Percentiles rank a stretch among this genome's conserved stretches.
These are phyloP conservation scores for Pseudonitzschia multistriata DNA, from an alignment of 108 stramenopile genomes.

Conservation along the genomic window DNA sequence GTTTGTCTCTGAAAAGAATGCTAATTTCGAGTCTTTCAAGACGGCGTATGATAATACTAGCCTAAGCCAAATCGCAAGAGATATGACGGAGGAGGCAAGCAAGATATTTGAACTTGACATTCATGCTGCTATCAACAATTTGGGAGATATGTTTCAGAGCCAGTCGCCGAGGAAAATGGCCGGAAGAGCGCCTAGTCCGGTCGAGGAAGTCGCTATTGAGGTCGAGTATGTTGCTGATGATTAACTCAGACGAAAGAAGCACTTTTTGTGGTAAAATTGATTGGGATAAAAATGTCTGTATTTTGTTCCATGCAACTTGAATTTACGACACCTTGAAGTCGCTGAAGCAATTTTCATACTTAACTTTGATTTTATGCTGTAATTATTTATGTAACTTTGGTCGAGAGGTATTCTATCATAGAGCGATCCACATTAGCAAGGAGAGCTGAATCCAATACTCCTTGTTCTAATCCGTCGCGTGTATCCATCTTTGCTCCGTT, in stretches of 20 bases:
- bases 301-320: not conserved
- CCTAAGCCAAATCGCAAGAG: slow-evolving; percentile 30
- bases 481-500: slow-evolving; percentile 74
- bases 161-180: not conserved
- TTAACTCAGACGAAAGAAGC: not conserved
- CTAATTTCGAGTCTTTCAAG: slow-evolving; percentile 25
- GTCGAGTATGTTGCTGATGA: slow-evolving; percentile 49
- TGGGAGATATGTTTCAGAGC: slow-evolving; percentile 22
- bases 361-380: slow-evolving; percentile 1
- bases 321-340: not conserved
- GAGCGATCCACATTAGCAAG: slow-evolving; percentile 57
- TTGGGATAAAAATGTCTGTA: not conserved
- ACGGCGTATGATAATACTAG: slow-evolving; percentile 17
- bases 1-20: slow-evolving; percentile 34
- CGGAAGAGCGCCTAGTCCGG: slow-evolving; percentile 13
- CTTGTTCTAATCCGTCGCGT: slow-evolving; percentile 52
- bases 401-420: slow-evolving; percentile 77
- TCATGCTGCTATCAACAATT: slow-evolving; percentile 17
- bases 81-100: slow-evolving; percentile 30
- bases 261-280: not conserved
- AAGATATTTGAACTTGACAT: slow-evolving; percentile 17
- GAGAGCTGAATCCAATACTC: slow-evolving; percentile 67
- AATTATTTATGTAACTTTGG: slow-evolving; percentile 31
- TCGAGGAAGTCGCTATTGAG: slow-evolving; percentile 54
- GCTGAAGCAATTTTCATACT: not conserved